Conservation (phyloP, 139 green algal species). For the Tetradesmus lagerheimii region DNA sequence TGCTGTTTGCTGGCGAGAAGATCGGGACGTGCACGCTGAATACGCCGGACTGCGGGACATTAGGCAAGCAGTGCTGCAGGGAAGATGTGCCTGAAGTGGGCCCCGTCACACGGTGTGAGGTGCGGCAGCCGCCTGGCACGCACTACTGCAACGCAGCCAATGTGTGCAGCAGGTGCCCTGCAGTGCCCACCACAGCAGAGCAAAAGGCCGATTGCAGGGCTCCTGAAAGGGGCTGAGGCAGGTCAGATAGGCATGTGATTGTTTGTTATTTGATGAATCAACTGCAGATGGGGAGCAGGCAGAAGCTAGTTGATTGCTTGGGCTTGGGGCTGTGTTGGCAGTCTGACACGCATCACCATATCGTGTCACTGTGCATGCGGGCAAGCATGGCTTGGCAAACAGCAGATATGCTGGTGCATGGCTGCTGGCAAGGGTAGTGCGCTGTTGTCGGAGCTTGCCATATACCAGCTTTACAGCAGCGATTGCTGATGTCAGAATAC, state of each 20-base stretch:
- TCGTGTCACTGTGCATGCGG: neutral
- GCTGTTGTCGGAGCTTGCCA: neutral
- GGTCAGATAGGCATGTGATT: neutral
- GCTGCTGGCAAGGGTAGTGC: neutral
- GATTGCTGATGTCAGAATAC: neutral
- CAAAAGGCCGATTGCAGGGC: constrained; percentile 12
- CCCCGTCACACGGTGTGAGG: neutral
- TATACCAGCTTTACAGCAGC: too few relatives aligned
- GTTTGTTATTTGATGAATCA: neutral
- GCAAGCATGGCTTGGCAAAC: neutral
- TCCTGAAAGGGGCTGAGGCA: neutral
- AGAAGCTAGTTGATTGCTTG: neutral
- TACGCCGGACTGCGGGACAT: constrained; percentile 2
- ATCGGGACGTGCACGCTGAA: constrained; percentile 41
- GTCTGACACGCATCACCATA: neutral
- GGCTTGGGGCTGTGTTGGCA: neutral
- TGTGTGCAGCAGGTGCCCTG: constrained; percentile 29
- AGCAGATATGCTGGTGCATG: too few relatives aligned
- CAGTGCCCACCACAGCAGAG: neutral
- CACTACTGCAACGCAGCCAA: constrained; percentile 22
- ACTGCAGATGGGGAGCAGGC: neutral
- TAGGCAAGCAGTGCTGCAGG: constrained; percentile 42
- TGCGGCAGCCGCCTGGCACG: neutral
- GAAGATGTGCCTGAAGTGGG: constrained; percentile 28
- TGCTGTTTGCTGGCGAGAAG: neutral